A percentile compares a stretch with the other conserved stretches of the same genome.
These are phyloP conservation scores for Didymella segeticola DNA, from an alignment of 2,329 filamentous ascomycete genomes.

Conservation along the genomic window DNA sequence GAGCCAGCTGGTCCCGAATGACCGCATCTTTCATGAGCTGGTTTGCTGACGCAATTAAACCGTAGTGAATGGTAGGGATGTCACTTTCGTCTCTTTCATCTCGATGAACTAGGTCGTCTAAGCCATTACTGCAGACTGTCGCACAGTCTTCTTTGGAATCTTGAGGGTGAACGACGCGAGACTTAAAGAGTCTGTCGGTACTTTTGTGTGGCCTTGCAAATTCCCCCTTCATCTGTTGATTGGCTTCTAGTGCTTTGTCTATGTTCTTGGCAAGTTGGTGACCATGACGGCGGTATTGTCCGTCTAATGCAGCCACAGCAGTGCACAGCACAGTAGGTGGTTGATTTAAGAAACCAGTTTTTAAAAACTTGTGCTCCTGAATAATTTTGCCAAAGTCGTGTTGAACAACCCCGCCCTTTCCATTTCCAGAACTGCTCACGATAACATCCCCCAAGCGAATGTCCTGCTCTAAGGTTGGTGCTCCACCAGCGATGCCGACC, in stretches of 20 bases:
- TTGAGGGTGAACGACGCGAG: background rate
- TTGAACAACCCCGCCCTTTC: background rate
- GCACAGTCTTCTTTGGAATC: background rate
- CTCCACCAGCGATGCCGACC: background rate
- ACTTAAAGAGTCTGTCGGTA: background rate
- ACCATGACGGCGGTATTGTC: background rate
- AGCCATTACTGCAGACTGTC: background rate
- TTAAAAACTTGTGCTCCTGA: background rate
- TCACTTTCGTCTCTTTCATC: background rate
- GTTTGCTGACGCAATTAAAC: slow-evolving; percentile 12
- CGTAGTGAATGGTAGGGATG: slow-evolving; percentile 1
- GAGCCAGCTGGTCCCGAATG: background rate
- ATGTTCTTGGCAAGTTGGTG: background rate
- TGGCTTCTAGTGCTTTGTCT: background rate
- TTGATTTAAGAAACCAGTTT: background rate
- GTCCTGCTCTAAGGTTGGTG: background rate
- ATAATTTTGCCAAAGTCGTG: background rate
- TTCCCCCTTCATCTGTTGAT: background rate
- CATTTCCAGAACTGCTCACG: background rate
- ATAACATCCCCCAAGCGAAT: background rate
- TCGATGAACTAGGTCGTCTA: background rate
- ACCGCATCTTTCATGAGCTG: slow-evolving; percentile 9
- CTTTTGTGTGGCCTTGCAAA: background rate
- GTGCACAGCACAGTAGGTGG: background rate
- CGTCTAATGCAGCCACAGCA: background rate